A percentile compares a stretch with the other conserved stretches of the same genome.
Conservation (phyloP, 192 early-diverging fungal species). For the Coemansia sp. region DNA sequence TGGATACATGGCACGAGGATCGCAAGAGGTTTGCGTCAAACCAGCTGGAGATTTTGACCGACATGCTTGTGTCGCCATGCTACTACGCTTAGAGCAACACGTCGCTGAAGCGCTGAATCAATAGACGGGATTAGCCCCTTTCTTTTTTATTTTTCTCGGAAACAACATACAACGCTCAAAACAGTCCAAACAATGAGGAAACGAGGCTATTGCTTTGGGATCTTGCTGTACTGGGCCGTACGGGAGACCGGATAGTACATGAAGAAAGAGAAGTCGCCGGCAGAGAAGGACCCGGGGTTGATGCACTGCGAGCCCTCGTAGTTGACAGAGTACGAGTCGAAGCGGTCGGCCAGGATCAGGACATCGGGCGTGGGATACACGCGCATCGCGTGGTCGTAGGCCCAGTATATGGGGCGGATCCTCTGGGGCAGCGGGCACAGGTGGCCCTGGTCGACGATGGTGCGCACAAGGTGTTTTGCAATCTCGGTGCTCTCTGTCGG, state of each 20-base stretch:
- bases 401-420: conserved; percentile 77
- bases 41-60: conserved; percentile 76
- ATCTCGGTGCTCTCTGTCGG: conserved; percentile 55
- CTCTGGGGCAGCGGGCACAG: conserved; percentile 77
- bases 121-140: too few relatives aligned
- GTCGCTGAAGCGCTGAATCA: too few relatives aligned
- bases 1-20: conserved; percentile 94
- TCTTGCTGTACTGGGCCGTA: conserved; percentile 51
- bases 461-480: conserved; percentile 64
- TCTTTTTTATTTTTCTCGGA: background rate
- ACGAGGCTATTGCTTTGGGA: conserved; percentile 9
- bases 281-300: conserved; percentile 76
- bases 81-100: conserved; percentile 66
- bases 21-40: conserved; percentile 69
- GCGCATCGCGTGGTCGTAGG: conserved; percentile 78
- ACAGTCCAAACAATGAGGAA: background rate
- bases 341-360: conserved; percentile 82
- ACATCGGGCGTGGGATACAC: conserved; percentile 87
- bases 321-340: conserved; percentile 71
- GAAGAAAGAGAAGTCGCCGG: conserved; percentile 61
- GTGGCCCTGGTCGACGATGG: conserved; percentile 82
- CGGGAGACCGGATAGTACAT: conserved; percentile 73
- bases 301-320: conserved; percentile 77
- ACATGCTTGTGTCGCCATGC: conserved; percentile 86
- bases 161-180: too few relatives aligned